Percentiles rank a stretch among this genome's conserved stretches.
phyloP scores from a whole-genome alignment of 305 asterid species.

The Fraxinus velutina region DNA sequence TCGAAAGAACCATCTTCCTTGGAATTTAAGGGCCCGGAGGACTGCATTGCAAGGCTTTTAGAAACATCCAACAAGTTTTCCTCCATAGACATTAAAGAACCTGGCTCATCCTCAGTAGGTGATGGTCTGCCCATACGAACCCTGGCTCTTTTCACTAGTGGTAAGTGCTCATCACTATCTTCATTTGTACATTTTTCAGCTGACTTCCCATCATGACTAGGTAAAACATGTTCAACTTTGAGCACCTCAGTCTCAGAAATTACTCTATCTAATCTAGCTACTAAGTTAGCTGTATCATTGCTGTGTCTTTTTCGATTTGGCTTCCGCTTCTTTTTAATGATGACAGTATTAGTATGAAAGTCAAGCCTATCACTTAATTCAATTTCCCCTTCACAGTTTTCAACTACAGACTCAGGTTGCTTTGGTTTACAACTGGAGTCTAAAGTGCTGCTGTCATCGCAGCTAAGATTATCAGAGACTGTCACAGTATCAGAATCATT shows the following conservation, averaged over 20 bases:
- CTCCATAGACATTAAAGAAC: constrained; percentile 36
- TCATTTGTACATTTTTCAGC: constrained; percentile 47
- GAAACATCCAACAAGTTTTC: constrained; percentile 43
- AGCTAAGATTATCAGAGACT: constrained; percentile 55
- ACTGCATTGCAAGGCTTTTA: constrained; percentile 36
- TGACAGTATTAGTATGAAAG: constrained; percentile 51
- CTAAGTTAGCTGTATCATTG: constrained; percentile 37
- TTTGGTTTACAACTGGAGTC: constrained; percentile 50
- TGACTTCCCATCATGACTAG: constrained; percentile 42
- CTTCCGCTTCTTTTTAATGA: constrained; percentile 73
- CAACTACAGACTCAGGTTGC: constrained; percentile 37
- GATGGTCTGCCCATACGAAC: constrained; percentile 75
- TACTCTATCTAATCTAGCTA: constrained; percentile 39
- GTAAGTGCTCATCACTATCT: constrained; percentile 84
- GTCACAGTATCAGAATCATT: constrained; percentile 64
- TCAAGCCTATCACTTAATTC: constrained; percentile 60
- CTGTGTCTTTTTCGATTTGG: constrained; percentile 57
- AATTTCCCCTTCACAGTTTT: constrained; percentile 42
- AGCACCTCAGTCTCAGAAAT: constrained; percentile 40
- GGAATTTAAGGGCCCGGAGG: constrained; percentile 32
- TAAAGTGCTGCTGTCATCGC: constrained; percentile 54
- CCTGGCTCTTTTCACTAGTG: constrained; percentile 89
- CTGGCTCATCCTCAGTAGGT: constrained; percentile 41
- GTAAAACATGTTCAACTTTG: constrained; percentile 37
- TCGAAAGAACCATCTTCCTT: constrained; percentile 47